Conservation (phyloP, 2,329 filamentous ascomycete species). For the Aureobasidium lini region DNA sequence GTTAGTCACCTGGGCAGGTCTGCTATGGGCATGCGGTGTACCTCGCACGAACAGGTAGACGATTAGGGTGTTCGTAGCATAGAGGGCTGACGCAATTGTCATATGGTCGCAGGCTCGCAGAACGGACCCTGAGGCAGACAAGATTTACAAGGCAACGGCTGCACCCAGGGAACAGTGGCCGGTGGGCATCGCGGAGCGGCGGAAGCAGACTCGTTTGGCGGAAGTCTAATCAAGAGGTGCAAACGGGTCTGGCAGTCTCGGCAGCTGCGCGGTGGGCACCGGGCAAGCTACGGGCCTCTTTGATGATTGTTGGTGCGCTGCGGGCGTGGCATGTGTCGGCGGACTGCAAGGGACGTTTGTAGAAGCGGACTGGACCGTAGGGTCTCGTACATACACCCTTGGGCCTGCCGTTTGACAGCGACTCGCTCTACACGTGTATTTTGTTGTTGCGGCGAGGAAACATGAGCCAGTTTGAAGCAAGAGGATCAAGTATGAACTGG, state of each 20-base stretch:
- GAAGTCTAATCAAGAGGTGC: conserved; percentile 9
- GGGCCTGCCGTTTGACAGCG: conserved; percentile 1
- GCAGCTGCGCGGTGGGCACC: background rate
- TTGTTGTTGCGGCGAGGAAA: background rate
- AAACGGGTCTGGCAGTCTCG: conserved; percentile 10
- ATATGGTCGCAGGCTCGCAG: background rate
- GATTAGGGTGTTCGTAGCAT: background rate
- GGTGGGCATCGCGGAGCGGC: conserved; percentile 1
- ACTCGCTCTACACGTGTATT: background rate
- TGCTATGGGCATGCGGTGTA: conserved; percentile 8
- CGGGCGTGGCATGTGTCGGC: conserved; percentile 8
- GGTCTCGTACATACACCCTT: conserved; percentile 9
- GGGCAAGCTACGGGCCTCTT: background rate
- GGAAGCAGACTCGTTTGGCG: conserved; percentile 10
- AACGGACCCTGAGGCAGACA: background rate
- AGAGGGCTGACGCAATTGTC: conserved; percentile 3
- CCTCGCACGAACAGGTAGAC: background rate
- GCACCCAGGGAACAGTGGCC: conserved; percentile 1
- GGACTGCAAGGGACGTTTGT: conserved; percentile 11
- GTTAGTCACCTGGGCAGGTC: background rate
- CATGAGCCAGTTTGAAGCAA: background rate
- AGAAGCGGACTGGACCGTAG: conserved; percentile 1
- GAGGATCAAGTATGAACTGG: conserved; percentile 8
- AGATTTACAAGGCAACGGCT: background rate
- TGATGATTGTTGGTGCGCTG: background rate